A percentile compares a stretch with the other conserved stretches of the same genome.
Conservation (phyloP, 352 stramenopile species). For the Phytophthora ramorum region DNA sequence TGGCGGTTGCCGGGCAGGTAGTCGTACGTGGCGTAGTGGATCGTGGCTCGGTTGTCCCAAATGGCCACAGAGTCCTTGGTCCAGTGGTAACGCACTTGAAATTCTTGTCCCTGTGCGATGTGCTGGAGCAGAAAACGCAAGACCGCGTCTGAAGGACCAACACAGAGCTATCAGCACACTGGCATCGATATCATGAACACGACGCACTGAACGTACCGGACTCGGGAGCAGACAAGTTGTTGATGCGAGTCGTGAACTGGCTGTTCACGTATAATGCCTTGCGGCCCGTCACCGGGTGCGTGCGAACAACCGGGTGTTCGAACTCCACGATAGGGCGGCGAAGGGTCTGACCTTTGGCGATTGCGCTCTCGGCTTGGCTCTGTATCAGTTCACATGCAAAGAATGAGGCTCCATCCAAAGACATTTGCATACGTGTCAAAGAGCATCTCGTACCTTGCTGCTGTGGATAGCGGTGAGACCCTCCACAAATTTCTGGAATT, state of each 20-base stretch:
- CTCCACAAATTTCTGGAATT: slow-evolving; percentile 51
- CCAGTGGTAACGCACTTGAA: slow-evolving; percentile 30
- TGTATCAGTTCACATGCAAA: background rate
- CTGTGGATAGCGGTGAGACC: slow-evolving; percentile 55
- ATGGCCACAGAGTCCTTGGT: slow-evolving; percentile 28
- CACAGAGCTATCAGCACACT: background rate
- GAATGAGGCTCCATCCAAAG: background rate
- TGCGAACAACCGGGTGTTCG: slow-evolving; percentile 52
- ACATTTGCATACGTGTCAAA: background rate
- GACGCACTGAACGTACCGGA: slow-evolving; percentile 31
- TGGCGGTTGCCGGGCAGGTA: slow-evolving; percentile 27
- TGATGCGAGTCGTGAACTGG: slow-evolving; percentile 50
- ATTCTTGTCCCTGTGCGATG: slow-evolving; percentile 26
- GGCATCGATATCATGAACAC: background rate
- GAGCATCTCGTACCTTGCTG: slow-evolving; percentile 35
- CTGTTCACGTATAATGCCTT: slow-evolving; percentile 49
- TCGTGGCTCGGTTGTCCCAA: slow-evolving; percentile 26
- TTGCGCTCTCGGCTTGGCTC: slow-evolving; percentile 17
- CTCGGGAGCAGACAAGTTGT: slow-evolving; percentile 40
- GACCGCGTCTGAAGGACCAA: slow-evolving; percentile 12
- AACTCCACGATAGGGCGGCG: slow-evolving; percentile 42
- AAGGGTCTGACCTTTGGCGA: slow-evolving; percentile 28
- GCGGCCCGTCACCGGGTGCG: slow-evolving; percentile 38
- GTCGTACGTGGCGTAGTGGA: slow-evolving; percentile 30
- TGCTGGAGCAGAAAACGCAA: slow-evolving; percentile 23